Evolutionary conservation across 2,329 filamentous ascomycete species (phyloP).

Genomic region (Penicillium digitatum): DNA sequence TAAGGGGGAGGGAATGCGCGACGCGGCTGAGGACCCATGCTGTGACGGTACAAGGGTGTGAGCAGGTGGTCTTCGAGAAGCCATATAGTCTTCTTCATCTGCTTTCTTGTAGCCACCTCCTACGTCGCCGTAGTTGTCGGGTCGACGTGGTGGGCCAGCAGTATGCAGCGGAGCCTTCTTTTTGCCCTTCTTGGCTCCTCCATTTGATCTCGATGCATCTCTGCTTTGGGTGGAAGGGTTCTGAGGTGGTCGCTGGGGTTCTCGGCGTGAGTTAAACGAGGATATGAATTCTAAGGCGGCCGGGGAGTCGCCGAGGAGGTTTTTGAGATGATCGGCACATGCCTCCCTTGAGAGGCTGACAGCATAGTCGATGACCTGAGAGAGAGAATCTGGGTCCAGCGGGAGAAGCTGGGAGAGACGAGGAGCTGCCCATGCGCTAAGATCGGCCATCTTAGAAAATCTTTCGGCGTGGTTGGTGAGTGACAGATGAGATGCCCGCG

Average conservation of each 20-base stretch:
- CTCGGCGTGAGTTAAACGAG: conserved; percentile 66
- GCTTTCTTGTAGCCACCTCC: conserved; percentile 74
- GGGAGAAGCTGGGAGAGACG: conserved; percentile 78
- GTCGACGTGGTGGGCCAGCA: conserved; percentile 57
- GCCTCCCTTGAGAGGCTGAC: conserved; percentile 70
- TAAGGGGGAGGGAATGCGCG: conserved; percentile 42
- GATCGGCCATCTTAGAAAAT: conserved; percentile 18
- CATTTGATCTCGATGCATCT: conserved; percentile 1
- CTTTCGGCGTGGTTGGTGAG: background rate
- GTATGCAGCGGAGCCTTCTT: conserved; percentile 61
- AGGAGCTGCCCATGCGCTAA: conserved; percentile 57
- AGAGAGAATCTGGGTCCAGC: conserved; percentile 76
- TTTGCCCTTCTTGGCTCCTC: conserved; percentile 39
- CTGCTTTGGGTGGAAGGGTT: conserved; percentile 2
- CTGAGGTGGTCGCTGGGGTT: conserved; percentile 27
- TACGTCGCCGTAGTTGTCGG: conserved; percentile 61
- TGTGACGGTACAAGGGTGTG: conserved; percentile 39
- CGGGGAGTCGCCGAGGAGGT: conserved; percentile 81
- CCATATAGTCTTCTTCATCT: conserved; percentile 67
- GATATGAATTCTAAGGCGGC: conserved; percentile 68
- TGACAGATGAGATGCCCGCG: background rate
- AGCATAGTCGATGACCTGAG: conserved; percentile 80
- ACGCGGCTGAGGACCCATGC: conserved; percentile 43
- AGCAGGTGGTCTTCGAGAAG: conserved; percentile 43
- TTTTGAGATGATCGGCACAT: conserved; percentile 78